Evolutionary conservation across 768 basidiomycete genomes (phyloP).

Genomic region (Sporobolomyces phaffii): DNA sequence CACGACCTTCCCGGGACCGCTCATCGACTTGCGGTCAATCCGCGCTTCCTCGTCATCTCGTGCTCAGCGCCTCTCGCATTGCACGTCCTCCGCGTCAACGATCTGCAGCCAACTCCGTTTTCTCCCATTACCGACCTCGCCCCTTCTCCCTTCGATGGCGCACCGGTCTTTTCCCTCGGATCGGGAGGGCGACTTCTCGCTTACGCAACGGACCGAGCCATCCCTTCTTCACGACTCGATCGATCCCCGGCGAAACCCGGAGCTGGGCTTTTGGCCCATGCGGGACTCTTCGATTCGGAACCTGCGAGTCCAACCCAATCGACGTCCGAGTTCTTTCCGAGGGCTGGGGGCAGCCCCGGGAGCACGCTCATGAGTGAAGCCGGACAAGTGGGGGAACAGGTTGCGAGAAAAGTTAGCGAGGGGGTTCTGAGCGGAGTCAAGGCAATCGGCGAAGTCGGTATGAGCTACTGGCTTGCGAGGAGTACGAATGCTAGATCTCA

Average conservation of each 20-base stretch:
- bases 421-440: constrained; percentile 36
- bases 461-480: constrained; percentile 16
- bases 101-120: constrained; percentile 1
- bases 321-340: neutral
- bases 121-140: constrained; percentile 27
- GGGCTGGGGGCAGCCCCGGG: neutral
- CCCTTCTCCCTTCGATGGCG: constrained; percentile 15
- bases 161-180: constrained; percentile 33
- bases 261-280: constrained; percentile 11
- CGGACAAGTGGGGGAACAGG: constrained; percentile 22
- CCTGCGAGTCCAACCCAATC: neutral
- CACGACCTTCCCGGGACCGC: constrained; percentile 11
- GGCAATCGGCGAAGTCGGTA: constrained; percentile 30
- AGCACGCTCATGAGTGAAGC: constrained; percentile 3
- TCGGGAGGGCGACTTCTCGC: constrained; percentile 28
- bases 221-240: constrained; percentile 10
- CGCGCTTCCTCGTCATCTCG: constrained; percentile 11
- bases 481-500: constrained; percentile 7
- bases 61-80: constrained; percentile 25
- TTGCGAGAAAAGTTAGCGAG: constrained; percentile 30
- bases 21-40: constrained; percentile 6
- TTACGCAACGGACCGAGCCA: constrained; percentile 8
- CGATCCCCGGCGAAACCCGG: constrained; percentile 20
- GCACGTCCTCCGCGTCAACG: constrained; percentile 2
- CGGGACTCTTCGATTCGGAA: constrained; percentile 25